Conservation (phyloP, 2,329 filamentous ascomycete genomes). For the Tolypocladium endophyticum region DNA sequence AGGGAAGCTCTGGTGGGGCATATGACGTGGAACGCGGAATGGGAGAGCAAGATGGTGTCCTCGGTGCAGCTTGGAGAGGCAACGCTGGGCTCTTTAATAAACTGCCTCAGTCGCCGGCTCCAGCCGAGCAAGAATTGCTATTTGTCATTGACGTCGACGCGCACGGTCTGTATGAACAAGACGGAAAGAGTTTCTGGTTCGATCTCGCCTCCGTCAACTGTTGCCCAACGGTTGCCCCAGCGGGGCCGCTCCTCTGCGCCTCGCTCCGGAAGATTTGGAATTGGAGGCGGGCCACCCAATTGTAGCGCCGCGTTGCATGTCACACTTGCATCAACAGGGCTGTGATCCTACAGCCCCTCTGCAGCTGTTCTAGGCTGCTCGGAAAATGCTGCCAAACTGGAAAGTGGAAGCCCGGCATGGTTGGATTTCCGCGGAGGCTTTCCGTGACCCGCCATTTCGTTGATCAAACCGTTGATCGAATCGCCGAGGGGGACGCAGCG, state of each 20-base stretch:
- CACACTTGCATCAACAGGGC: neutral
- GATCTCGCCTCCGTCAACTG: neutral
- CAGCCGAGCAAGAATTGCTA: neutral
- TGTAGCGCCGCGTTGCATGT: neutral
- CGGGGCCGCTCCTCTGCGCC: neutral
- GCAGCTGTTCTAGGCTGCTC: neutral
- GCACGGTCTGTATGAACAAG: neutral
- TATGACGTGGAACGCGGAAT: conserved; percentile 13
- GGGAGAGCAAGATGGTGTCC: neutral
- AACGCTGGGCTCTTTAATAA: neutral
- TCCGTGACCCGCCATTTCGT: neutral
- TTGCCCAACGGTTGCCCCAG: neutral
- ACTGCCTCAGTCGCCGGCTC: neutral
- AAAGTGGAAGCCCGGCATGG: neutral
- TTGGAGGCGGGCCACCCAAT: neutral
- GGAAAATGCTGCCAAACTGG: neutral
- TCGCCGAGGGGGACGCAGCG: neutral
- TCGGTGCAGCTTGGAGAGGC: neutral
- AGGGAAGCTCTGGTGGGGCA: conserved; percentile 12
- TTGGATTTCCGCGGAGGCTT: neutral
- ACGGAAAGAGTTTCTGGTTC: neutral
- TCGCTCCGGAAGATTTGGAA: neutral
- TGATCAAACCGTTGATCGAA: neutral
- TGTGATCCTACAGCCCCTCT: neutral
- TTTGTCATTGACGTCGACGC: neutral